phyloP scores from a whole-genome alignment of 169 alveolate species.

The Babesia caballi region DNA sequence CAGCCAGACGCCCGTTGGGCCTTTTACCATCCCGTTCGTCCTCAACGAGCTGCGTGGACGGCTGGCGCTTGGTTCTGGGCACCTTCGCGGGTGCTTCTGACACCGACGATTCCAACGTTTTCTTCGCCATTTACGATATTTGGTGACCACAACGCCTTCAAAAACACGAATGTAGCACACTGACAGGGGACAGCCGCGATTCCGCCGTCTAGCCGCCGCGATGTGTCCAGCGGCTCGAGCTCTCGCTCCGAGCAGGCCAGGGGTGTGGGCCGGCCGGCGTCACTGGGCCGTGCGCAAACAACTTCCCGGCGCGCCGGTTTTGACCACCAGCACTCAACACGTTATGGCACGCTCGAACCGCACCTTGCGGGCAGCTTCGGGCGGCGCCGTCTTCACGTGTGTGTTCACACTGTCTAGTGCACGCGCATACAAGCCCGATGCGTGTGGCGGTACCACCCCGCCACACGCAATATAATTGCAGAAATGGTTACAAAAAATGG shows the following conservation, averaged over 20 bases:
- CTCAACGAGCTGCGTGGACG: not conserved
- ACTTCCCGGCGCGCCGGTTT: no score
- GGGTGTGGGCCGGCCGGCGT: no score
- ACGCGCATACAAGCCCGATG: slow-evolving; percentile 14
- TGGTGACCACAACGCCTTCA: not conserved
- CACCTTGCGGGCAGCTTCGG: not conserved
- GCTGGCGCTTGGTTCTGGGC: not conserved
- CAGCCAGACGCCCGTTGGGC: not conserved
- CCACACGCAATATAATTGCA: not conserved
- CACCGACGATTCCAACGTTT: not conserved
- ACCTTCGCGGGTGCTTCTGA: not conserved
- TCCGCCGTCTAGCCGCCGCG: no score
- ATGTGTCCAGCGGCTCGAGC: no score
- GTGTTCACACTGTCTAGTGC: slow-evolving; percentile 13
- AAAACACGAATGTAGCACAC: not conserved
- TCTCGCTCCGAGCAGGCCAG: no score
- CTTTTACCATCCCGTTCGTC: not conserved
- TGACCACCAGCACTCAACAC: no score
- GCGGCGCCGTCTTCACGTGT: not conserved
- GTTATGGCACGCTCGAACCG: no score
- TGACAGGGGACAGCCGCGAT: no score
- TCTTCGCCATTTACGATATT: not conserved
- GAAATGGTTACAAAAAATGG: slow-evolving; percentile 23
- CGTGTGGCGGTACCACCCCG: not conserved
- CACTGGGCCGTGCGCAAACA: no score